Conservation (phyloP, 805 yeast genomes). For the Ogataea trehaloabstinens region DNA sequence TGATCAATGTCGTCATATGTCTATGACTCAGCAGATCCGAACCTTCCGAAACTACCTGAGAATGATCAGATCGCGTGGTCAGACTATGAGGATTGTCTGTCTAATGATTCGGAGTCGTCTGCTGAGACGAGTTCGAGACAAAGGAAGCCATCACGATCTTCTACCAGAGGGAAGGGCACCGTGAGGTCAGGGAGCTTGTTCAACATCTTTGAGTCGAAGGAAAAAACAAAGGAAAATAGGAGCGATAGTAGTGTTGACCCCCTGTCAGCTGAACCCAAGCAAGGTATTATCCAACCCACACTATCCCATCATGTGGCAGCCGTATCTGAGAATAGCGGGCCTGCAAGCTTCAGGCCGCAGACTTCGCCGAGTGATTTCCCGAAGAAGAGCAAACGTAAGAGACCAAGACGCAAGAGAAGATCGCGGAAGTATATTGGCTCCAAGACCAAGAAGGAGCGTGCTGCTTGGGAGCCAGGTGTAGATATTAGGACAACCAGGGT, state of each 20-base stretch:
- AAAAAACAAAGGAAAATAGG: background rate
- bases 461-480: conserved; percentile 62
- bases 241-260: background rate
- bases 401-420: conserved; percentile 7
- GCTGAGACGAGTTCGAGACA: background rate
- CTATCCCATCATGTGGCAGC: conserved; percentile 5
- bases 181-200: background rate
- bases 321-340: background rate
- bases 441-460: conserved; percentile 38
- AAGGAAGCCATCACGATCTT: background rate
- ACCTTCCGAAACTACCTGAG: conserved; percentile 38
- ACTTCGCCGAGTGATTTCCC: background rate
- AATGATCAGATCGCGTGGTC: conserved; percentile 31
- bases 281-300: conserved; percentile 5
- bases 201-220: background rate
- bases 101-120: conserved; percentile 9
- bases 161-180: background rate
- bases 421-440: conserved; percentile 35
- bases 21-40: conserved; percentile 43
- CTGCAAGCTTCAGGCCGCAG: background rate
- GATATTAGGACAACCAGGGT: conserved; percentile 51
- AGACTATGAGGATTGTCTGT: conserved; percentile 30
- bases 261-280: background rate
- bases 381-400: conserved; percentile 2
- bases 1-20: conserved; percentile 6